Evolutionary conservation across 805 yeast species (phyloP), one percentile per base, ranked within the genome.

Genomic region (Yarrowia phangngaensis): DNA sequence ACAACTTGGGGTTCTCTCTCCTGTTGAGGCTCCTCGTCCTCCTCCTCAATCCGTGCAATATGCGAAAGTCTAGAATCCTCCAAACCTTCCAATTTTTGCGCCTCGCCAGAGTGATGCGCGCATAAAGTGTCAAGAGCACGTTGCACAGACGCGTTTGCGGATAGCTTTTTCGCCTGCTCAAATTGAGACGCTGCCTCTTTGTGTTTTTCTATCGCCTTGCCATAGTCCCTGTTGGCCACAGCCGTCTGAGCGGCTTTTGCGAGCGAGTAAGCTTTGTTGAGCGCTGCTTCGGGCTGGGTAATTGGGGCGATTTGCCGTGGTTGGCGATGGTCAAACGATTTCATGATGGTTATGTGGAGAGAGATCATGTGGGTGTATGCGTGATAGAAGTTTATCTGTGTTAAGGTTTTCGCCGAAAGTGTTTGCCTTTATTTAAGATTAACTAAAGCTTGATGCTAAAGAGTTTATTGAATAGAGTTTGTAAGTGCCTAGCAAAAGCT

Each of bases 281-380:
- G 45, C 4, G 45, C 45, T 4, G 45, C 45, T 19, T 38, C 45
- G 6, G 45, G 45, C 17, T 38, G 45, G n/a, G n/a, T n/a, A n/a
- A n/a, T n/a, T n/a, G n/a, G n/a, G n/a, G n/a, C n/a, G n/a, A n/a
- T n/a, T n/a, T n/a, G n/a, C n/a, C n/a, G n/a, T n/a, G n/a, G n/a
- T n/a, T n/a, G n/a, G n/a, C n/a, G n/a, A n/a, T n/a, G n/a, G n/a
- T n/a, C n/a, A n/a, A n/a, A n/a, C n/a, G n/a, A n/a, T n/a, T n/a
- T n/a, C n/a, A n/a, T n/a, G n/a, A n/a, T n/a, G n/a, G n/a, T n/a
- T n/a, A n/a, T n/a, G n/a, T n/a, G n/a, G n/a, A n/a, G n/a, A n/a
- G n/a, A n/a, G n/a, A n/a, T n/a, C n/a, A n/a, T n/a, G n/a, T n/a
- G n/a, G n/a, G n/a, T n/a, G n/a, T n/a, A n/a, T n/a, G n/a, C n/a